Percentiles rank a stretch among this genome's conserved stretches.
phyloP scores from a whole-genome alignment of 2,329 filamentous ascomycete species.

The Stagonosporopsis vannaccii region DNA sequence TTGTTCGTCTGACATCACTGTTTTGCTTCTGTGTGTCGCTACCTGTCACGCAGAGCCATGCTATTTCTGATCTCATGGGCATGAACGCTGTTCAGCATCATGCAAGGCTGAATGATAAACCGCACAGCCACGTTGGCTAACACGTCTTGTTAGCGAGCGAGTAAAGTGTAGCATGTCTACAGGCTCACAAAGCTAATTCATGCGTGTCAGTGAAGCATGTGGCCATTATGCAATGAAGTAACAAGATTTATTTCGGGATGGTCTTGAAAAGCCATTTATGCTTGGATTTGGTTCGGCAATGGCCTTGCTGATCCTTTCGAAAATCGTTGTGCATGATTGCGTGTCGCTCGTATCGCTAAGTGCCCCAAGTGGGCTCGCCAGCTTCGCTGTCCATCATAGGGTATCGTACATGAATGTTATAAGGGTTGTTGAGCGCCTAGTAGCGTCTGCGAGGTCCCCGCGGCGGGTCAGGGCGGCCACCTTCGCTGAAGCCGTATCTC shows the following conservation, averaged over 20 bases:
- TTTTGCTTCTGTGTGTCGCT: neutral
- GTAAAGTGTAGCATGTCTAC: neutral
- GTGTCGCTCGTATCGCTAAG: neutral
- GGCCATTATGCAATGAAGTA: neutral
- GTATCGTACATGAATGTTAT: slow-evolving; percentile 35
- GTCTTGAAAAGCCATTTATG: neutral
- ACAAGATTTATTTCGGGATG: neutral
- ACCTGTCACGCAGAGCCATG: neutral
- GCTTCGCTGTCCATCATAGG: slow-evolving; percentile 24
- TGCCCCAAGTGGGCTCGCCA: neutral
- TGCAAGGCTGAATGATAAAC: neutral
- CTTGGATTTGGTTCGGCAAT: neutral
- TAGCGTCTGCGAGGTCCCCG: slow-evolving; percentile 45
- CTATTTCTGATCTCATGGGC: neutral
- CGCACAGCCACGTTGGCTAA: neutral
- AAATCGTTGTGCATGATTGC: neutral
- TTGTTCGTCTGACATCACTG: neutral
- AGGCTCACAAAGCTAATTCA: neutral
- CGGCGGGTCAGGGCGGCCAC: slow-evolving; percentile 35
- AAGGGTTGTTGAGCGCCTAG: slow-evolving; percentile 23
- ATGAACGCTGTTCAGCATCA: neutral
- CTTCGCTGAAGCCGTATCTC: slow-evolving; percentile 52
- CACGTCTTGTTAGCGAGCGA: neutral
- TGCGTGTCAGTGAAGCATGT: neutral
- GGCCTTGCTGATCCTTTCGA: neutral